A percentile compares a stretch with the other conserved stretches of the same genome.
Conservation (phyloP, 2,329 filamentous ascomycete species). For the Ciborinia camelliae region DNA sequence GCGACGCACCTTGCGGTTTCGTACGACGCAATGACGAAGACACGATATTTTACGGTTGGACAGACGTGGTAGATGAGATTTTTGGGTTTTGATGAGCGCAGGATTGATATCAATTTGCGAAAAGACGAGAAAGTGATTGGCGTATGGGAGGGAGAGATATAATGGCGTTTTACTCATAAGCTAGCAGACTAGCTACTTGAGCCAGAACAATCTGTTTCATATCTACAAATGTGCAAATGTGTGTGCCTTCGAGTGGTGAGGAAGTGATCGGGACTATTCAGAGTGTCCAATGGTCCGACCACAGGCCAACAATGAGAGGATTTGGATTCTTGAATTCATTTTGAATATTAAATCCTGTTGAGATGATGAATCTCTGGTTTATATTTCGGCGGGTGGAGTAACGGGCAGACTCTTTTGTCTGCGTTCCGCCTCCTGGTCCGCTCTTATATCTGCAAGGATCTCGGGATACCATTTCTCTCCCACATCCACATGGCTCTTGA, state of each 20-base stretch:
- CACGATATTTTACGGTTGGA: constrained; percentile 17
- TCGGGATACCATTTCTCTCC: constrained; percentile 77
- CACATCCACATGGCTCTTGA: constrained; percentile 86
- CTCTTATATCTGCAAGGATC: constrained; percentile 49
- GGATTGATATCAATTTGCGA: constrained; percentile 12
- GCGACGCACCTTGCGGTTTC: constrained; percentile 3
- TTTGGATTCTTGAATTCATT: not conserved
- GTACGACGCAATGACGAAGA: constrained; percentile 11
- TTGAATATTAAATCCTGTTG: not conserved
- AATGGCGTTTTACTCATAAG: constrained; percentile 19
- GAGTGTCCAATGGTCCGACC: not conserved
- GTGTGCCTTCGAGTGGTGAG: not conserved
- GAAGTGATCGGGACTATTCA: not conserved
- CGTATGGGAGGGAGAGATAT: constrained; percentile 30
- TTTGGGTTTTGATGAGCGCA: constrained; percentile 5
- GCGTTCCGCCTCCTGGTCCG: constrained; percentile 51
- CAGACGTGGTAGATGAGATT: constrained; percentile 7
- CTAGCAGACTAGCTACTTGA: constrained; percentile 16
- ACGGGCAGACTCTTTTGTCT: constrained; percentile 22
- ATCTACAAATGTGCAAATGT: not conserved
- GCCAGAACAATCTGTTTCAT: constrained; percentile 10
- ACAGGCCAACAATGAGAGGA: not conserved
- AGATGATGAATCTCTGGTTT: not conserved
- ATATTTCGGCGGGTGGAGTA: constrained; percentile 14
- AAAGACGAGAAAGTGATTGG: constrained; percentile 25